Conservation (phyloP, 2,329 filamentous ascomycete genomes). For the Pestalotiopsis sp. region DNA sequence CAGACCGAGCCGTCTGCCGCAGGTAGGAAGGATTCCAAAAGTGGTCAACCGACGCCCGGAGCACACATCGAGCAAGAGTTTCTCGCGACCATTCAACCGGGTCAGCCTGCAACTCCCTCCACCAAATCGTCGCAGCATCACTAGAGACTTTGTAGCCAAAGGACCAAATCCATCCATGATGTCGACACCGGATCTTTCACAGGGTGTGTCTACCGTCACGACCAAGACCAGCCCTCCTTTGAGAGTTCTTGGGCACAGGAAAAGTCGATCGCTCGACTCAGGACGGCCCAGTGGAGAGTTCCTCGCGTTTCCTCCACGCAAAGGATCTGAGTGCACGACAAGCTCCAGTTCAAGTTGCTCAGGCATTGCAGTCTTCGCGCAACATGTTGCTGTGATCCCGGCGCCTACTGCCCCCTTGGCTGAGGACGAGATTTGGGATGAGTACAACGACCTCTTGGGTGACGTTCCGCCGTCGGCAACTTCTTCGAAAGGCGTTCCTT, state of each 20-base stretch:
- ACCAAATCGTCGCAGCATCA: slow-evolving; percentile 27
- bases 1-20: slow-evolving; percentile 69
- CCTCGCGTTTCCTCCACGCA: slow-evolving; percentile 71
- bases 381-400: slow-evolving; percentile 65
- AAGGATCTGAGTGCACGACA: slow-evolving; percentile 67
- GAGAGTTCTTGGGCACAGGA: slow-evolving; percentile 14
- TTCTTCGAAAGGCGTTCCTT: slow-evolving; percentile 59
- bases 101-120: slow-evolving; percentile 48
- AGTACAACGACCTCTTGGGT: slow-evolving; percentile 87
- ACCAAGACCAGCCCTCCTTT: slow-evolving; percentile 32
- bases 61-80: slow-evolving; percentile 74
- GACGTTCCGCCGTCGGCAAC: slow-evolving; percentile 58
- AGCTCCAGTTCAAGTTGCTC: slow-evolving; percentile 69
- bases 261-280: slow-evolving; percentile 7
- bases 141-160: slow-evolving; percentile 48
- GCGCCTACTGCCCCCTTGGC: slow-evolving; percentile 61
- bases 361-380: slow-evolving; percentile 59
- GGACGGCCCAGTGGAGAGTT: slow-evolving; percentile 59
- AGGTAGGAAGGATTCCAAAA: slow-evolving; percentile 84
- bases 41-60: slow-evolving; percentile 73
- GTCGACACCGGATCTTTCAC: slow-evolving; percentile 40
- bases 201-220: slow-evolving; percentile 38
- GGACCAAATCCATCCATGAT: slow-evolving; percentile 48
- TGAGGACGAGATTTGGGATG: slow-evolving; percentile 92
- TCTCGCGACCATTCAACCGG: slow-evolving; percentile 79